Percentiles rank a stretch among this genome's conserved stretches.
Conservation (phyloP, 805 yeast species). For the Wickerhamiella galacta region DNA sequence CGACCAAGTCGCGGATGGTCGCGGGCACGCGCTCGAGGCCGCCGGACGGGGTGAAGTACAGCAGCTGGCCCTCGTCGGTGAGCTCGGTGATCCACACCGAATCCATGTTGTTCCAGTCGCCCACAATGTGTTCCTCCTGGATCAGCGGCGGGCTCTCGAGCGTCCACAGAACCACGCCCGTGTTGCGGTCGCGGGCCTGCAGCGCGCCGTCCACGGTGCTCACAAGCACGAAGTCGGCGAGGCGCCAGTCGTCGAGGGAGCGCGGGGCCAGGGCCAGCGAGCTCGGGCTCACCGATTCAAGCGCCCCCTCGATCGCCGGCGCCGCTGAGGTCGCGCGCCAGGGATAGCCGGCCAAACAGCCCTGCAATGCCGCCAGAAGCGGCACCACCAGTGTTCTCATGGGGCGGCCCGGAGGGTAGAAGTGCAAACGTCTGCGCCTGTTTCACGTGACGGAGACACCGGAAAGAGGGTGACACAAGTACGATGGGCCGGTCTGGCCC, state of each 20-base stretch:
- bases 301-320: too few species aligned
- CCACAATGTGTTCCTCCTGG: conserved; percentile 18
- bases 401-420: too few species aligned
- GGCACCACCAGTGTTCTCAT: too few species aligned
- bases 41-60: conserved; percentile 52
- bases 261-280: background rate
- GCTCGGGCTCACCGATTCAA: too few species aligned
- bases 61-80: conserved; percentile 63
- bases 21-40: conserved; percentile 77
- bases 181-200: conserved; percentile 59
- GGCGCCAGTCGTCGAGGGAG: conserved; percentile 28
- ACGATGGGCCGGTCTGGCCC: too few species aligned
- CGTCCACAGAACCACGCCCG: conserved; percentile 68
- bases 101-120: conserved; percentile 6
- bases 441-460: too few species aligned
- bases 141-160: conserved; percentile 48
- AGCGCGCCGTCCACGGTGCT: conserved; percentile 78
- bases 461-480: too few species aligned
- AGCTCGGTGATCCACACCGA: conserved; percentile 77
- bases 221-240: conserved; percentile 45
- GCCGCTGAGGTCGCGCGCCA: too few species aligned
- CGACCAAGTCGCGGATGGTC: conserved; percentile 56
- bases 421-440: too few species aligned
- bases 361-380: too few species aligned
- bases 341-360: too few species aligned